Base-by-base conservation (phyloP, 2,329 filamentous ascomycete species). In the Berkeleyomyces rouxiae region DNA sequence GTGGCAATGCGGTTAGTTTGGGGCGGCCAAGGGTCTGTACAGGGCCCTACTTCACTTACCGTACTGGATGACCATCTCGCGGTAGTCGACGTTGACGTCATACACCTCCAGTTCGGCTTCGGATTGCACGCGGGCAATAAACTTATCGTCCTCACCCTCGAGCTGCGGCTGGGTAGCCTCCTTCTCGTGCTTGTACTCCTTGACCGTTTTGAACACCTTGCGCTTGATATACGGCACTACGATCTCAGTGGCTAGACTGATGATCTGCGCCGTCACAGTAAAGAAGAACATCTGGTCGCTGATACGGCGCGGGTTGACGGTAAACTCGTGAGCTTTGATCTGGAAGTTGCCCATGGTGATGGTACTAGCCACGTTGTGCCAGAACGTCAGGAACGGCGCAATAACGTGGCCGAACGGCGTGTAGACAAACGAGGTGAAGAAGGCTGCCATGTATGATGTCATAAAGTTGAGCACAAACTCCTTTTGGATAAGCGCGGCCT, bases 391-490 rank as follows among this genome's bases (percentile, higher is more conserved):
- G 70, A 95, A 87, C 0, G 93, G 92, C 0, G 93, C 83, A 9
- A 99, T 82, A 55, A 90, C 74, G 65, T 84, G 83, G 11, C 89
- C 92, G 68, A 97, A 97, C 0, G 92, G 92, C 23, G 96, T 88
- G 69, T 96, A 97, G 66, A 96, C 84, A 68, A 96, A 97, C 0
- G 91, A 89, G 0, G 91, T 96, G 16, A 97, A 80, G 70, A 95
- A 85, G n/a, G 95, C 85, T 0, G 90, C 88, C 61, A 95, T 83
- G 71, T 96, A 97, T 0, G 91, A 95, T 4, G 90, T 95, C 74
- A 97, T 92, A 74, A 96, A 96, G 76, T 96, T 95, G 70, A 97
- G 82, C 11, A 97, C 84, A 70, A 99, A 97, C 42, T 95, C 87
- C 77, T 99, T 99, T 64, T 88, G 85, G 0, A 93, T 89, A 70